Evolutionary conservation across 1,139 yeast genomes (phyloP).

Genomic region (Saccharomyces uvarum): DNA sequence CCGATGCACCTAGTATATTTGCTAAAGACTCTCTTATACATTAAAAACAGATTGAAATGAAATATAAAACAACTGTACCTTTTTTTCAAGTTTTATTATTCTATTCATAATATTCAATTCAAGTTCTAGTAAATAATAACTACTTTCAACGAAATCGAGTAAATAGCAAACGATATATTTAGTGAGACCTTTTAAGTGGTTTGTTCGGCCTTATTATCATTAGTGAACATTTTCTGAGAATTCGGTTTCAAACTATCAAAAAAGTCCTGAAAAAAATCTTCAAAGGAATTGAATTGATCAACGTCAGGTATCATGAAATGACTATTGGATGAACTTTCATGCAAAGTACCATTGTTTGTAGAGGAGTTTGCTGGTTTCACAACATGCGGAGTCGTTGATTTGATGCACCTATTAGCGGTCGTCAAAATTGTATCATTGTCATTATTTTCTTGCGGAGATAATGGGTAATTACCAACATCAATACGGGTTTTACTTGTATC

Average conservation of each 20-base stretch:
- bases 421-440: neutral
- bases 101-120: neutral
- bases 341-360: conserved; percentile 6
- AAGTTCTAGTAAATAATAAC: neutral
- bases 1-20: neutral
- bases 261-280: conserved; percentile 43
- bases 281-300: conserved; percentile 41
- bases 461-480: conserved; percentile 9
- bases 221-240: conserved; percentile 23
- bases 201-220: neutral
- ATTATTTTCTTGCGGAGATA: neutral
- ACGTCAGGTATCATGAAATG: conserved; percentile 35
- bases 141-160: too few species aligned
- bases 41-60: neutral
- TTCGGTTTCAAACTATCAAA: conserved; percentile 32
- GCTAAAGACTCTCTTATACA: neutral
- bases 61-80: neutral
- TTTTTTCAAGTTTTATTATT: neutral
- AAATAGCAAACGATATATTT: too few species aligned
- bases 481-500: conserved; percentile 34
- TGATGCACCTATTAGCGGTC: conserved; percentile 5
- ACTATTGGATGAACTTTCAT: conserved; percentile 1
- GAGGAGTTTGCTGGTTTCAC: conserved; percentile 18
- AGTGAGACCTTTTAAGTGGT: neutral
- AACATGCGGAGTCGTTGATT: conserved; percentile 1